phyloP scores from a whole-genome alignment of 352 stramenopile species.

The Phytopythium kandeliae region DNA sequence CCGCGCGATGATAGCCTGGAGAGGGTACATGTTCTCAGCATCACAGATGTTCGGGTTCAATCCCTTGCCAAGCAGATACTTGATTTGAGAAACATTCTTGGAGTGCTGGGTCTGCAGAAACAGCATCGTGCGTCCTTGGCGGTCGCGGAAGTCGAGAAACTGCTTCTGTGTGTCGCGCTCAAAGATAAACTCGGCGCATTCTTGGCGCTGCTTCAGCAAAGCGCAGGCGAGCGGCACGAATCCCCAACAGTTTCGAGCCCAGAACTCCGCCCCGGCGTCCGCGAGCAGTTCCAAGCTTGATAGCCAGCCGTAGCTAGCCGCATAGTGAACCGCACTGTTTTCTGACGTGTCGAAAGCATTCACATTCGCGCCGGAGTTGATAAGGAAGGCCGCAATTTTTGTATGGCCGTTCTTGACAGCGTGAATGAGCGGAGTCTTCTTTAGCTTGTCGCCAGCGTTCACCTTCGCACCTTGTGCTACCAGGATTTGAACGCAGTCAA shows the following conservation, averaged over 20 bases:
- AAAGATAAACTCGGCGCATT: slow-evolving; percentile 60
- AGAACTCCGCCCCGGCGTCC: slow-evolving; percentile 53
- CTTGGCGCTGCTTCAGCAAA: slow-evolving; percentile 52
- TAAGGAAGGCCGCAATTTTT: slow-evolving; percentile 36
- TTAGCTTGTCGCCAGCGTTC: slow-evolving; percentile 62
- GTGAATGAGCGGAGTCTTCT: slow-evolving; percentile 72
- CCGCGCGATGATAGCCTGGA: slow-evolving; percentile 52
- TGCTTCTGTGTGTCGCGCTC: slow-evolving; percentile 44
- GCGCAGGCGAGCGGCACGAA: slow-evolving; percentile 70
- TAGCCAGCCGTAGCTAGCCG: slow-evolving; percentile 68
- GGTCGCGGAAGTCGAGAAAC: slow-evolving; percentile 70
- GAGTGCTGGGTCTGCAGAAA: slow-evolving; percentile 79
- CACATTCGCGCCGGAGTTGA: slow-evolving; percentile 68
- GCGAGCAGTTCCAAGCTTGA: slow-evolving; percentile 57
- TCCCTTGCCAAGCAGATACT: slow-evolving; percentile 66
- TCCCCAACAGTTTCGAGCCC: slow-evolving; percentile 66
- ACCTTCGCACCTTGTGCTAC: slow-evolving; percentile 50
- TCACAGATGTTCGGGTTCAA: slow-evolving; percentile 66
- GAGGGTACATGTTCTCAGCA: slow-evolving; percentile 49
- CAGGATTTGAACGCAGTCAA: slow-evolving; percentile 48
- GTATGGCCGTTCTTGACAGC: slow-evolving; percentile 76
- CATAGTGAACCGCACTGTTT: slow-evolving; percentile 74
- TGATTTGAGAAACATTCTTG: slow-evolving; percentile 46
- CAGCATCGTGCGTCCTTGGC: slow-evolving; percentile 70
- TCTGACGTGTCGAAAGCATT: slow-evolving; percentile 74